Percentiles rank a stretch among this genome's conserved stretches.
Conservation (phyloP, 2,329 filamentous ascomycete genomes). For the Chrysoporthe deuterocubensis region DNA sequence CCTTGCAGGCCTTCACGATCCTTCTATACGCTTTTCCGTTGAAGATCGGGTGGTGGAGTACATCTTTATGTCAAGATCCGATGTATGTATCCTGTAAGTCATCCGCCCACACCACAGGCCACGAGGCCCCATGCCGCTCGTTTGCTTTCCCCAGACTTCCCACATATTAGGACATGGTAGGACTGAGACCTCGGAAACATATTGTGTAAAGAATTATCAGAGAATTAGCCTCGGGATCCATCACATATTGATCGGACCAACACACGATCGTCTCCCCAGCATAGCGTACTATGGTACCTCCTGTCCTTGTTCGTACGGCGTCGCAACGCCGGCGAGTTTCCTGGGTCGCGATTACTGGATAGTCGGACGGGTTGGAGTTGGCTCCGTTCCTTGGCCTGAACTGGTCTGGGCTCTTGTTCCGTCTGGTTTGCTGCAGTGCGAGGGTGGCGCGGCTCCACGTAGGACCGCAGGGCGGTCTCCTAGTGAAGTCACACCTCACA, state of each 20-base stretch:
- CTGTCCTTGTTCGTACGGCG: neutral
- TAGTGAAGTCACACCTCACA: conserved; percentile 1
- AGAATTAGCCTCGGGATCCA: neutral
- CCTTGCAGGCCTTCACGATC: conserved; percentile 6
- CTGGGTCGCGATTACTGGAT: neutral
- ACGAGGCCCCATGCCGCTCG: conserved; percentile 6
- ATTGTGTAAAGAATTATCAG: neutral
- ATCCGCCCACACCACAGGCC: conserved; percentile 18
- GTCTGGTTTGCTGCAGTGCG: neutral
- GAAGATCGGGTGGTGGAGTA: conserved; percentile 23
- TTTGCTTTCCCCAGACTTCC: neutral
- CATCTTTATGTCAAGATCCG: conserved; percentile 15
- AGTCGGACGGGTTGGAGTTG: neutral
- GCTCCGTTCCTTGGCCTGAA: neutral
- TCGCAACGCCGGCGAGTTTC: neutral
- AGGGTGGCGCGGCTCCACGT: neutral
- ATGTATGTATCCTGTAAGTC: conserved; percentile 17
- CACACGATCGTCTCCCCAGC: neutral
- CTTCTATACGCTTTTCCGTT: conserved; percentile 10
- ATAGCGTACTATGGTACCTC: neutral
- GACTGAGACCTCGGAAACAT: neutral
- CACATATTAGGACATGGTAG: neutral
- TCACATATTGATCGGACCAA: conserved; percentile 3
- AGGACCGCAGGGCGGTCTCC: neutral
- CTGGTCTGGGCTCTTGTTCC: neutral